Conservation (phyloP, 176 grass and related monocot genomes). For the Oropetium thomaeum region DNA sequence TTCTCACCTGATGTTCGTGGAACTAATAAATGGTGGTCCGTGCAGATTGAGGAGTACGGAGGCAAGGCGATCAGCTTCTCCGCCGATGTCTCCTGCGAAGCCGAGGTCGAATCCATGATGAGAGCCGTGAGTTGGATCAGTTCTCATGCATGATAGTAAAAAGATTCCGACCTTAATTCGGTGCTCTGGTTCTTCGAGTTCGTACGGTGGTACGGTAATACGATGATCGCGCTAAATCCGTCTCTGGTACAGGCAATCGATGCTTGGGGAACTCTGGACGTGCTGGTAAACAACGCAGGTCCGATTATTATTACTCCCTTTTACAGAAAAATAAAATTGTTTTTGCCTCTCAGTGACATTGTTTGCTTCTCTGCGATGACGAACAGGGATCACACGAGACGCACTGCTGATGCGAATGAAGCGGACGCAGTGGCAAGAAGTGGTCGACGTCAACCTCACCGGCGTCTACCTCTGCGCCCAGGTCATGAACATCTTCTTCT, state of each 20-base stretch:
- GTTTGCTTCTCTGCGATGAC: too few species aligned
- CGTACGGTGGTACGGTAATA: neutral
- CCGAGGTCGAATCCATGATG: constrained; percentile 85
- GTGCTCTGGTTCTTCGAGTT: neutral
- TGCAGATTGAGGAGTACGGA: constrained; percentile 70
- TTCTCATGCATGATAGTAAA: too few species aligned
- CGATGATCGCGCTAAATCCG: neutral
- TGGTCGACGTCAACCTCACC: constrained; percentile 92
- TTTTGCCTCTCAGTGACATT: too few species aligned
- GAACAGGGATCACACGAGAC: constrained; percentile 80
- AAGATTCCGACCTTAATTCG: neutral
- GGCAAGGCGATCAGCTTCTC: constrained; percentile 71
- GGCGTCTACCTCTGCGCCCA: constrained; percentile 94
- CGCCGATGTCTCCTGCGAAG: constrained; percentile 74
- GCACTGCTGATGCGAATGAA: constrained; percentile 96
- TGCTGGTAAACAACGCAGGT: constrained; percentile 98
- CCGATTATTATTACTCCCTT: neutral
- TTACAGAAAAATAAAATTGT: neutral
- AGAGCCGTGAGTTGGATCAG: constrained; percentile 73
- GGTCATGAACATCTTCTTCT: constrained; percentile 35
- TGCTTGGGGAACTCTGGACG: constrained; percentile 77
- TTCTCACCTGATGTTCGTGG: too few species aligned
- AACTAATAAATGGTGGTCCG: neutral
- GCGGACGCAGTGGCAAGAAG: constrained; percentile 88
- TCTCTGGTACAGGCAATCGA: constrained; percentile 53